A percentile compares a stretch with the other conserved stretches of the same genome.
Evolutionary conservation across 2,329 filamentous ascomycete species (phyloP).

Genomic region (Alternaria angustiovoidea): DNA sequence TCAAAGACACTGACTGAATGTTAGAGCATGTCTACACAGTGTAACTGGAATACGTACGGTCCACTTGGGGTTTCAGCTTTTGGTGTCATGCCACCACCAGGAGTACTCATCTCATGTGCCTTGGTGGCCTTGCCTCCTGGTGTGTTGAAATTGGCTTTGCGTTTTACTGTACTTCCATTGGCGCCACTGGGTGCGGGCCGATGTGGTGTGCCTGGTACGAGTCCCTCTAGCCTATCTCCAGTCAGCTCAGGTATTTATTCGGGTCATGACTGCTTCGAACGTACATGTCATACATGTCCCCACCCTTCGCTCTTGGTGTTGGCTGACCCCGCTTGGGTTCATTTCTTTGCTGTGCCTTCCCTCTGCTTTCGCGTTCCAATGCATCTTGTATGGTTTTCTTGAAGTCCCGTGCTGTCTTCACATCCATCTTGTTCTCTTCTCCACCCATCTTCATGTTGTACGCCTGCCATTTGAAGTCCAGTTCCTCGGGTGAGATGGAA

Average conservation of each 20-base stretch:
- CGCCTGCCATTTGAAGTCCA: conserved; percentile 99
- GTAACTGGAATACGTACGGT: conserved; percentile 46
- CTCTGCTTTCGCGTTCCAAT: conserved; percentile 78
- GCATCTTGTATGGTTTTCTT: conserved; percentile 87
- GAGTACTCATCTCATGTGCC: conserved; percentile 59
- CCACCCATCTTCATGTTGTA: conserved; percentile 94
- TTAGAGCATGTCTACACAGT: conserved; percentile 9
- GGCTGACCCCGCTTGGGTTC: conserved; percentile 69
- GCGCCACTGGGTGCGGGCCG: conserved; percentile 50
- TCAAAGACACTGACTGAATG: conserved; percentile 59
- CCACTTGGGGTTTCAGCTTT: conserved; percentile 47
- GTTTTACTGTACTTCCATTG: conserved; percentile 60
- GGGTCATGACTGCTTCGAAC: conserved; percentile 3
- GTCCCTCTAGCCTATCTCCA: conserved; percentile 55
- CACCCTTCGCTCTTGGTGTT: conserved; percentile 63
- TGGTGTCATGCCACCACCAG: conserved; percentile 50
- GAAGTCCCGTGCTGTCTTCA: conserved; percentile 77
- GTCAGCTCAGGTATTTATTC: conserved; percentile 13
- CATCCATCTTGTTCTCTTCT: conserved; percentile 75
- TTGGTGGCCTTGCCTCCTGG: conserved; percentile 56
- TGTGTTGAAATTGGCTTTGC: conserved; percentile 62
- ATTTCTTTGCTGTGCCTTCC: conserved; percentile 67
- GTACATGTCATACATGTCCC: conserved; percentile 84
- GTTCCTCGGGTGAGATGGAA: conserved; percentile 79
- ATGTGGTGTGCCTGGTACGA: conserved; percentile 56